Base-by-base conservation (phyloP, 164 flowering plant species). In the Annona cherimola region DNA sequence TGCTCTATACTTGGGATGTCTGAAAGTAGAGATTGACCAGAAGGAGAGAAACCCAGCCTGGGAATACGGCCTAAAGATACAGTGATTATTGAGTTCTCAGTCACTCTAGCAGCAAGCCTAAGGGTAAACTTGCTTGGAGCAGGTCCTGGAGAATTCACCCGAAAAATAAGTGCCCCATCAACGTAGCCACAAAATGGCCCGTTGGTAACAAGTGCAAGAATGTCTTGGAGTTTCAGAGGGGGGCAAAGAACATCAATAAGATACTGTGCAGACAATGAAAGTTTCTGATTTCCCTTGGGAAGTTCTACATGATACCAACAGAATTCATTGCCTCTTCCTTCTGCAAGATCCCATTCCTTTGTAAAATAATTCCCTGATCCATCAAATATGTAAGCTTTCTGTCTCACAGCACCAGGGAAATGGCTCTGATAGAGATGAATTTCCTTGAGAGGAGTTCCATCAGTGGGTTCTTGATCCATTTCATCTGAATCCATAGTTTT, bases 281-380 rank as follows among this genome's bases (percentile, higher is more conserved):
- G 93, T 63, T 79, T 93, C 61, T 86, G 93, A 66, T 89, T 90
- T 55, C 83, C 89, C 80, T 86, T 93, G 4, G 99, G 98, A 70
- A 96, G 86, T 73, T 93, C 98, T 0, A 96, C 96, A 82, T 96
- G 98, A 69, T 93, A 96, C 99, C 99, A 96, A 82, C 93, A 90
- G 73, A 96, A 96, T 72, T 96, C 98, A 2, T 76, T 78, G 18
- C 90, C 96, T n/a, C 71, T 78, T 46, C 97, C 94, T 75, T 93
- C 92, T 12, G 78, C 69, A 6, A 96, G 89, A 82, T 96, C 93
- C 99, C 99, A 96, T 76, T 93, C 97, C 76, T 89, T 93, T 54
- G 81, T 79, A 71, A 75, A 86, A 69, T 81, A 96, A 16, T 84
- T 85, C 3, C 99, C 99, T 43, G 67, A 39, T 0, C 99, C 99